phyloP scores from a whole-genome alignment of 2,329 filamentous ascomycete species.

The Trichoderma sp. region DNA sequence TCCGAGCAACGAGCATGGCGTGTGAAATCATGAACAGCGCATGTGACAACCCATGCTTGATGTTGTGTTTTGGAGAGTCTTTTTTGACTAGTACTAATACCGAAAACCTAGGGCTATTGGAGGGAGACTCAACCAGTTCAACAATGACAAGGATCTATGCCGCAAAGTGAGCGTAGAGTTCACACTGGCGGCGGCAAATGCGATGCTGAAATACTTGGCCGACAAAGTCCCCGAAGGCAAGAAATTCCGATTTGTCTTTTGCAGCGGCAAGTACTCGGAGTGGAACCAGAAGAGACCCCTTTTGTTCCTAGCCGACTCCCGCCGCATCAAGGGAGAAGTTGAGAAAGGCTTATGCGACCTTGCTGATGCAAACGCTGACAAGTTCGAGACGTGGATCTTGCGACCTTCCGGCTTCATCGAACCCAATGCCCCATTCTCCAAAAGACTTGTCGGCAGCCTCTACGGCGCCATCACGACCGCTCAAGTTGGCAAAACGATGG shows the following conservation, averaged over 20 bases:
- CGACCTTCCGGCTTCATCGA: slow-evolving; percentile 36
- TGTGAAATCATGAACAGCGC: background rate
- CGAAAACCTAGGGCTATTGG: slow-evolving; percentile 37
- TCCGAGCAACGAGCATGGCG: background rate
- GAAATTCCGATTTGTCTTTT: slow-evolving; percentile 43
- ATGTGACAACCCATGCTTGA: background rate
- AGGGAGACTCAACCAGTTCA: slow-evolving; percentile 45
- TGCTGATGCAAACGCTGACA: slow-evolving; percentile 32
- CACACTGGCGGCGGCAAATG: slow-evolving; percentile 56
- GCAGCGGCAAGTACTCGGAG: slow-evolving; percentile 38
- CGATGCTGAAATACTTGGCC: slow-evolving; percentile 42
- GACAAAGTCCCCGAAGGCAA: slow-evolving; percentile 29
- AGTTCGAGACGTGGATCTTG: slow-evolving; percentile 37
- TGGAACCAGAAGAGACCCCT: slow-evolving; percentile 35
- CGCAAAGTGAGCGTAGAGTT: slow-evolving; percentile 58
- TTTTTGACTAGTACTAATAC: background rate
- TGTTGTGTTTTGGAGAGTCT: background rate
- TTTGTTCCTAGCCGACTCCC: slow-evolving; percentile 36
- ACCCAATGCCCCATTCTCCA: slow-evolving; percentile 25
- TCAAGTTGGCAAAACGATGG: slow-evolving; percentile 37
- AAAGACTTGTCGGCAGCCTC: slow-evolving; percentile 30
- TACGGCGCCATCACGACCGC: slow-evolving; percentile 33
- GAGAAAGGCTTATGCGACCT: slow-evolving; percentile 40
- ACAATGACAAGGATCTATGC: slow-evolving; percentile 41
- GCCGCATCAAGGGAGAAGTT: slow-evolving; percentile 38